Percentiles rank a stretch among this genome's conserved stretches.
phyloP scores from a whole-genome alignment of 2,329 filamentous ascomycete genomes.

The Corniculantispora saksenae region DNA sequence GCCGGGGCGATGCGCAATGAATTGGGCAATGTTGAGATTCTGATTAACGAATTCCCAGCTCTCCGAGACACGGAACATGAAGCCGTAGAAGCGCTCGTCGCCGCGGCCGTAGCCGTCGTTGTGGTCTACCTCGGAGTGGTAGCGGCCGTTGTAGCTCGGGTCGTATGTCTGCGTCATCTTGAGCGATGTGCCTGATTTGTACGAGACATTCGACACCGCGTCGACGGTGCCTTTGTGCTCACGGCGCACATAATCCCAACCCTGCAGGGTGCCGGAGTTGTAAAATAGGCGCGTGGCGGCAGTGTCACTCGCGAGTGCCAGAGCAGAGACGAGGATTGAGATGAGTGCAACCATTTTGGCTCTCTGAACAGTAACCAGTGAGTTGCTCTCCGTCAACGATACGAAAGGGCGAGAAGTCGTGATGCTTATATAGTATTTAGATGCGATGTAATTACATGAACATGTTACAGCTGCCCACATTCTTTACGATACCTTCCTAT shows the following conservation, averaged over 20 bases:
- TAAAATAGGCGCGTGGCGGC: slow-evolving; percentile 41
- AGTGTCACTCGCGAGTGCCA: slow-evolving; percentile 28
- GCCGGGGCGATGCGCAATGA: slow-evolving; percentile 50
- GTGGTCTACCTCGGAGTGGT: slow-evolving; percentile 50
- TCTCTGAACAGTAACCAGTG: too few relatives aligned
- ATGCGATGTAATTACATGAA: neutral
- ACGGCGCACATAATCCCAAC: slow-evolving; percentile 41
- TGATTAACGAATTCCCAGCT: slow-evolving; percentile 48
- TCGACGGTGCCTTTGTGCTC: slow-evolving; percentile 45
- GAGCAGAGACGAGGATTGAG: slow-evolving; percentile 18
- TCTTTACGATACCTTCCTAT: neutral
- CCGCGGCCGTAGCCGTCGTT: slow-evolving; percentile 46
- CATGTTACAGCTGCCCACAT: neutral
- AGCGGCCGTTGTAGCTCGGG: slow-evolving; percentile 43
- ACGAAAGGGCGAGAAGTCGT: too few relatives aligned
- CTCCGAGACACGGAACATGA: slow-evolving; percentile 49
- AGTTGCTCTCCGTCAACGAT: too few relatives aligned
- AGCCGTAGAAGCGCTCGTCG: slow-evolving; percentile 51
- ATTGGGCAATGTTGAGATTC: slow-evolving; percentile 51
- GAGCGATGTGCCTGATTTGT: slow-evolving; percentile 40
- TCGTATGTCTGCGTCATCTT: slow-evolving; percentile 49
- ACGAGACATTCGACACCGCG: slow-evolving; percentile 42
- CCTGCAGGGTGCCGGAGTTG: slow-evolving; percentile 42
- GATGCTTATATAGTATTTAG: neutral
- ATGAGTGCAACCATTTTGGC: slow-evolving; percentile 20